Evolutionary conservation across 345 rosid genomes (phyloP).

Genomic region (Camelina neglecta): DNA sequence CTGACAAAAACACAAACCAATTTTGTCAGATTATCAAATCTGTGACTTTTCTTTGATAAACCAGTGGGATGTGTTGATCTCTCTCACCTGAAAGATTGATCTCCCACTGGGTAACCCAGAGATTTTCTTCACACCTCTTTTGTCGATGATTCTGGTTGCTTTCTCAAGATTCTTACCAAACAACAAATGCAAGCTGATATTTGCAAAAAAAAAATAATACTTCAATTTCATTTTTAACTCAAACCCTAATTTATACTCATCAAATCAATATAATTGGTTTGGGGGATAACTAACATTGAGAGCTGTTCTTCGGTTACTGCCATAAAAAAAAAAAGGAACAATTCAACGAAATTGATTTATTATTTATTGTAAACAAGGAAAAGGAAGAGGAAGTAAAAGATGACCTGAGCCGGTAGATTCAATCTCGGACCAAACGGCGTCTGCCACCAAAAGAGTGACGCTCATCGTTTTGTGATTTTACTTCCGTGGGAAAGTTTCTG

Average conservation of each 20-base stretch:
- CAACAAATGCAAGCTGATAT: conserved; percentile 73
- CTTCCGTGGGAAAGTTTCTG: background rate
- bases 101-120: conserved; percentile 78
- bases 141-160: conserved; percentile 81
- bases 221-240: background rate
- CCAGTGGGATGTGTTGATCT: conserved; percentile 38
- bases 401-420: conserved; percentile 61
- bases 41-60: background rate
- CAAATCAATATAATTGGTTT: conserved; percentile 7
- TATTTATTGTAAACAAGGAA: background rate
- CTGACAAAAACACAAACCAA: conserved; percentile 37
- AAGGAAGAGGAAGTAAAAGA: background rate
- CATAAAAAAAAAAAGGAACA: background rate
- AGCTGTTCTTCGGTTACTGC: conserved; percentile 83
- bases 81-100: conserved; percentile 53
- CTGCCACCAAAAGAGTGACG: conserved; percentile 57
- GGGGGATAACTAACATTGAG: conserved; percentile 56
- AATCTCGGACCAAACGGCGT: conserved; percentile 62
- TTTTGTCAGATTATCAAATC: background rate
- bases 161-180: conserved; percentile 89
- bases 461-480: conserved; percentile 35
- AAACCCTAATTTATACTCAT: conserved; percentile 1
- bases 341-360: background rate
- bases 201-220: background rate
- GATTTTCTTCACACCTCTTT: conserved; percentile 75